These are phyloP conservation scores for Mucor lusitanicus DNA, from an alignment of 371 early-diverging fungal species.

Conservation along the genomic window DNA sequence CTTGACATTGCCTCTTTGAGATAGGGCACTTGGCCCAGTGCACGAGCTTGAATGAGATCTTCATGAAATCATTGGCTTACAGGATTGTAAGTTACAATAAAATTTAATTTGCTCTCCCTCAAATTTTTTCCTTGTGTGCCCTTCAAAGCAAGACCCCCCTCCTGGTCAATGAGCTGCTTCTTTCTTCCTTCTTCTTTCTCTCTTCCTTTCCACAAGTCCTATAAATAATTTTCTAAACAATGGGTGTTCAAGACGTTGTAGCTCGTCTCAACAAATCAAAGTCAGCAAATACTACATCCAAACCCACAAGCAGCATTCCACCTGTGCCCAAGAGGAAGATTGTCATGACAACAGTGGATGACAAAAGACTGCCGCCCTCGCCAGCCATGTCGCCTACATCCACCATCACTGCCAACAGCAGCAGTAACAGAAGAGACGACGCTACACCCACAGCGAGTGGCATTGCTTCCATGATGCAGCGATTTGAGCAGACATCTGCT, in stretches of 20 bases:
- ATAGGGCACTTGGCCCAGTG: slow-evolving; percentile 3
- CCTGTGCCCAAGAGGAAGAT: slow-evolving; percentile 11
- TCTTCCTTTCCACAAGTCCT: not conserved
- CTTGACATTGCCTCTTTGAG: slow-evolving; percentile 9
- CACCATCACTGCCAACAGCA: slow-evolving; percentile 1
- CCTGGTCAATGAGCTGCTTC: not conserved
- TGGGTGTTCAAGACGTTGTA: slow-evolving; percentile 48
- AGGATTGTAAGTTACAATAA: not conserved
- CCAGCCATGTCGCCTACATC: slow-evolving; percentile 16
- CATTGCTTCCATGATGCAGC: slow-evolving; percentile 28
- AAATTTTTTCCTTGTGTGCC: not conserved
- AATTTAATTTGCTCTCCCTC: slow-evolving; percentile 2
- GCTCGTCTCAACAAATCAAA: slow-evolving; percentile 40
- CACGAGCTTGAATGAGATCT: slow-evolving; percentile 8
- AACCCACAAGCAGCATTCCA: not conserved
- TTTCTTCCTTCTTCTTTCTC: not conserved
- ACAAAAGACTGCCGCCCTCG: slow-evolving; percentile 7
- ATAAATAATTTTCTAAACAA: slow-evolving; percentile 2
- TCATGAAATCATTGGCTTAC: not conserved
- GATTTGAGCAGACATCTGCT: slow-evolving; percentile 21
- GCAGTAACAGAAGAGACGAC: not conserved
- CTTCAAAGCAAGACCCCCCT: not conserved
- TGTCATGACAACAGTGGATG: not conserved
- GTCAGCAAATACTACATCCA: slow-evolving; percentile 11
- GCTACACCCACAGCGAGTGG: not conserved